A percentile compares a stretch with the other conserved stretches of the same genome.
These are phyloP conservation scores for Aphanomyces euteiches DNA, from an alignment of 352 stramenopile genomes.

Conservation along the genomic window DNA sequence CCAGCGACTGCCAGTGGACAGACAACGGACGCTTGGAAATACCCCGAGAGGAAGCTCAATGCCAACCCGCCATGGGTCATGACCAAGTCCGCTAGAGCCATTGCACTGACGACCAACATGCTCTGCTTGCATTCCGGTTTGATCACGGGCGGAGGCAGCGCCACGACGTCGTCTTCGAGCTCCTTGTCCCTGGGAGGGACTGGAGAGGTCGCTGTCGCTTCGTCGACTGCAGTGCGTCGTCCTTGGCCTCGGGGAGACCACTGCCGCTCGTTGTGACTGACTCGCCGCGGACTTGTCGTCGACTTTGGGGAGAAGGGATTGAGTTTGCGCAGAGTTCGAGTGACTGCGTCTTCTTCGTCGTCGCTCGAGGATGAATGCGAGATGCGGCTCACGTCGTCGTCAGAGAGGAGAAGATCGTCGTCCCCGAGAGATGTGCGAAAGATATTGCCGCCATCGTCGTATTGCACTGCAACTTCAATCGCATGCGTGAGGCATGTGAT, in stretches of 20 bases:
- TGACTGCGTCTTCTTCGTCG: constrained; percentile 45
- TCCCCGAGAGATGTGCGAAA: constrained; percentile 38
- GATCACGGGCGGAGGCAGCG: not conserved
- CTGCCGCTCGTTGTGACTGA: not conserved
- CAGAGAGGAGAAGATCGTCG: constrained; percentile 10
- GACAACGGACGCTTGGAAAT: not conserved
- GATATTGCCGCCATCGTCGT: constrained; percentile 38
- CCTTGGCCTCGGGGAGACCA: not conserved
- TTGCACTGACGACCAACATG: not conserved
- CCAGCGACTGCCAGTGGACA: constrained; percentile 22
- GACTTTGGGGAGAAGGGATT: constrained; percentile 28
- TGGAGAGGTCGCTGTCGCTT: not conserved
- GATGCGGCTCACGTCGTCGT: constrained; percentile 11
- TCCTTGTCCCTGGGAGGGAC: not conserved
- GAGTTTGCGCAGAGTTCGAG: constrained; percentile 33
- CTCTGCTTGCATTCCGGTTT: no score
- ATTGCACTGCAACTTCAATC: constrained; percentile 42
- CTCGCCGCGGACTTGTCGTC: not conserved
- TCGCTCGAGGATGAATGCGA: constrained; percentile 51
- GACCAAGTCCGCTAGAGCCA: not conserved
- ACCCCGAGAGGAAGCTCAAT: not conserved
- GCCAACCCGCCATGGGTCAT: not conserved
- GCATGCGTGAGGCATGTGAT: constrained; percentile 71
- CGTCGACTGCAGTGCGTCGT: not conserved
- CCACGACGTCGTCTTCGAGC: not conserved